Evolutionary conservation across 2,329 filamentous ascomycete species (phyloP).

Genomic region (Neonectria punicea): DNA sequence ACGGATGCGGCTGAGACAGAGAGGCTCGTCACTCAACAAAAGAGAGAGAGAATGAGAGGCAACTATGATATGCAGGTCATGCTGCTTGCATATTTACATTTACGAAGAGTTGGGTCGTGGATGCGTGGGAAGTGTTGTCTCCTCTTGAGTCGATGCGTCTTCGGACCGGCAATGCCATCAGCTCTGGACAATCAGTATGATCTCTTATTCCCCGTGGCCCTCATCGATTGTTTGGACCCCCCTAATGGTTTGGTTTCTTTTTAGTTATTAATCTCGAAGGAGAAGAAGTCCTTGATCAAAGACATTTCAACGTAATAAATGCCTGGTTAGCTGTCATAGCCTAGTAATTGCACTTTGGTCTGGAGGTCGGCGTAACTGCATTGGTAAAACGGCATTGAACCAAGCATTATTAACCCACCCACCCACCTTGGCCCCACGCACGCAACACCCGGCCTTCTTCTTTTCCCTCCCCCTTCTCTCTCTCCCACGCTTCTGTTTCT

Average conservation of each 20-base stretch:
- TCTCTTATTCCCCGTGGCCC: neutral
- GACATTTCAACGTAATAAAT: neutral
- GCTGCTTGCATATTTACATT: neutral
- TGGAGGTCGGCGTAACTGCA: neutral
- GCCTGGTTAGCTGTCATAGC: neutral
- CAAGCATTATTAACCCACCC: neutral
- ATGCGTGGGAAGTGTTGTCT: too few relatives aligned
- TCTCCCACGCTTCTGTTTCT: slow-evolving; percentile 1
- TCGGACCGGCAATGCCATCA: neutral
- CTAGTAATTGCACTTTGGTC: neutral
- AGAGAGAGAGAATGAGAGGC: neutral
- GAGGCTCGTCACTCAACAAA: neutral
- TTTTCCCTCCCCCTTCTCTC: neutral
- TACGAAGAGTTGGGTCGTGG: too few relatives aligned
- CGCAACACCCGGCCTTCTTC: neutral
- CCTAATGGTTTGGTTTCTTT: neutral
- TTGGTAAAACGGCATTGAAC: neutral
- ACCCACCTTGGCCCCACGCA: neutral
- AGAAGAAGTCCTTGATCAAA: neutral
- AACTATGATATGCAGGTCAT: neutral
- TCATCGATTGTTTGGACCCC: neutral
- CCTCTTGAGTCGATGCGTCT: neutral
- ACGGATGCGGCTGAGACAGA: neutral
- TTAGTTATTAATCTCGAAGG: neutral
- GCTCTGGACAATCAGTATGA: neutral